A percentile compares a stretch with the other conserved stretches of the same genome.
Evolutionary conservation across 257 asterid genomes (phyloP).

Genomic region (Handroanthus guayacan): DNA sequence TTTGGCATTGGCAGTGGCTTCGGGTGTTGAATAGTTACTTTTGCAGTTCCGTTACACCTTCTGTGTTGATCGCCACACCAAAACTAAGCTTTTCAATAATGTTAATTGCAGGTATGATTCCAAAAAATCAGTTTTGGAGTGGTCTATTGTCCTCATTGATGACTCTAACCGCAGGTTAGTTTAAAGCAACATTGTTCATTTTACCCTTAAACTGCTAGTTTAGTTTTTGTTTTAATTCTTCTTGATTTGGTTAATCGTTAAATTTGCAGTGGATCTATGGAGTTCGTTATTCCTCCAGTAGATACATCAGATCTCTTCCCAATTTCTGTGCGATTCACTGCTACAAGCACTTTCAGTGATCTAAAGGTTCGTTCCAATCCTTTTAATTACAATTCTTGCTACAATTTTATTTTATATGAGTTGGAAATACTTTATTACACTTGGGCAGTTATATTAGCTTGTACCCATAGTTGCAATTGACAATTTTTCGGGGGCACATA

Average conservation of each 20-base stretch:
- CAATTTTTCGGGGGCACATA: too few species aligned
- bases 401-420: too few species aligned
- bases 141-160: constrained; percentile 69
- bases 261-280: constrained; percentile 69
- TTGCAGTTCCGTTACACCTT: too few species aligned
- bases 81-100: constrained; percentile 3
- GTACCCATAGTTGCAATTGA: too few species aligned
- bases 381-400: neutral
- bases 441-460: too few species aligned
- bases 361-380: constrained; percentile 51
- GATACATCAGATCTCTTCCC: constrained; percentile 68
- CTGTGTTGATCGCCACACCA: too few species aligned
- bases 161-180: constrained; percentile 69
- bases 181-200: constrained; percentile 9
- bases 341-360: constrained; percentile 66
- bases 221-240: constrained; percentile 11
- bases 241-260: constrained; percentile 39
- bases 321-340: constrained; percentile 58
- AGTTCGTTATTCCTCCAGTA: constrained; percentile 64
- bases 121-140: constrained; percentile 66
- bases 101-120: constrained; percentile 55
- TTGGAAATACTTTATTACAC: too few species aligned
- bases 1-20: too few species aligned
- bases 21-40: too few species aligned
- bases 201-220: neutral